Conservation (phyloP, 2,329 filamentous ascomycete genomes). For the Fulvia fulva region DNA sequence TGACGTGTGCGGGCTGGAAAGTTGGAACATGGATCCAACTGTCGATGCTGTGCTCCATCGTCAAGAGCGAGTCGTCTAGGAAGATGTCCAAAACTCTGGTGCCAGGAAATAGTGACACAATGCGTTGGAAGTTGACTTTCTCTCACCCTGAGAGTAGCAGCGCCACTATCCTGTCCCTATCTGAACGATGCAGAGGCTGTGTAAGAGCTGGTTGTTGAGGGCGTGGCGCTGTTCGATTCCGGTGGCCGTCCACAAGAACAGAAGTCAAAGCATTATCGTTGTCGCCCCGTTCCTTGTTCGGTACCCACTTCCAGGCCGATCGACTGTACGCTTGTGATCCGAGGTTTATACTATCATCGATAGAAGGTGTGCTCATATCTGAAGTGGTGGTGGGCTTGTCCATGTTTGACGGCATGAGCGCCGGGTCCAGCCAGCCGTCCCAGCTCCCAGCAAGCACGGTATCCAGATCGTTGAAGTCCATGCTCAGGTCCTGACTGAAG, state of each 20-base stretch:
- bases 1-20: constrained; percentile 10
- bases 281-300: constrained; percentile 14
- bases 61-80: constrained; percentile 17
- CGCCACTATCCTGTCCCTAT: constrained; percentile 20
- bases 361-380: constrained; percentile 14
- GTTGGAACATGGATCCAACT: constrained; percentile 21
- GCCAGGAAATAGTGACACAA: constrained; percentile 17
- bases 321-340: constrained; percentile 17
- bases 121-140: constrained; percentile 19
- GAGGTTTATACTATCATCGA: constrained; percentile 21
- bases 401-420: constrained; percentile 4
- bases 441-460: constrained; percentile 16
- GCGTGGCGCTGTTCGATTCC: constrained; percentile 6
- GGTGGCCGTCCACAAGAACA: constrained; percentile 17
- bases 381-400: constrained; percentile 9
- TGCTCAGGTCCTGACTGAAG: constrained; percentile 20
- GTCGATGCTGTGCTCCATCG: constrained; percentile 22
- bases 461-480: constrained; percentile 21
- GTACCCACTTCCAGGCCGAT: constrained; percentile 21
- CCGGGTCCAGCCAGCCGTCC: constrained; percentile 19
- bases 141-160: constrained; percentile 18
- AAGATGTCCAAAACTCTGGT: constrained; percentile 18
- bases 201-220: constrained; percentile 8
- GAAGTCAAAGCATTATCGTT: constrained; percentile 15
- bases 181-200: constrained; percentile 11